Percentiles rank a stretch among this genome's conserved stretches.
Evolutionary conservation across 2,329 filamentous ascomycete species (phyloP).

Genomic region (Phoma sp.): DNA sequence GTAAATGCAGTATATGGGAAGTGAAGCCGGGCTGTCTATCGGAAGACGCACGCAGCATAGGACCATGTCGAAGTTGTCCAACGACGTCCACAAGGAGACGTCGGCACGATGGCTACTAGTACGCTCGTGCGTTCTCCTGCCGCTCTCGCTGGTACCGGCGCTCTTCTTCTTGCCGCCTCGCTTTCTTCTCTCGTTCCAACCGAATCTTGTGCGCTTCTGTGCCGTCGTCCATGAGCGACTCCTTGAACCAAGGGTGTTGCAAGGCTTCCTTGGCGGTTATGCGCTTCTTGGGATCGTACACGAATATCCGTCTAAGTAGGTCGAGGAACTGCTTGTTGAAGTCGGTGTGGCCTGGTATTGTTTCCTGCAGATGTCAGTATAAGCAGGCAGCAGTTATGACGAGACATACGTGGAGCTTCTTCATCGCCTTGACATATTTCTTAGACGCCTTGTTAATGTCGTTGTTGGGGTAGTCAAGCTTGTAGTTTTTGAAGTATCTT

Average conservation of each 20-base stretch:
- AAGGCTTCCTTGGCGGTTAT: conserved; percentile 71
- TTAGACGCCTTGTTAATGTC: conserved; percentile 69
- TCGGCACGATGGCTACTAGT: conserved; percentile 18
- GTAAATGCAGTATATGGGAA: conserved; percentile 51
- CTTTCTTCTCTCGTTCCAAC: conserved; percentile 51
- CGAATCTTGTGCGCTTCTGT: conserved; percentile 69
- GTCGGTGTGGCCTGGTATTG: conserved; percentile 64
- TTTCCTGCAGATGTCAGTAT: conserved; percentile 57
- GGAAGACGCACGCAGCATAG: conserved; percentile 14
- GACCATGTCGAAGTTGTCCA: conserved; percentile 16
- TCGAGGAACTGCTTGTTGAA: conserved; percentile 72
- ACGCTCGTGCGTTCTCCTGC: conserved; percentile 18
- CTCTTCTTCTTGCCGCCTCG: conserved; percentile 42
- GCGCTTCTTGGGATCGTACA: conserved; percentile 70
- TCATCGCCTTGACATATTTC: conserved; percentile 75
- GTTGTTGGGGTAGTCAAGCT: conserved; percentile 68
- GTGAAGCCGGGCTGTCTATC: conserved; percentile 22
- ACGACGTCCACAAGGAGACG: conserved; percentile 17
- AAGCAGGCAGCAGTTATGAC: too few species aligned
- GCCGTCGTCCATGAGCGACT: conserved; percentile 69
- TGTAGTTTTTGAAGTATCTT: conserved; percentile 64
- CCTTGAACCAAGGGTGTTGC: conserved; percentile 72
- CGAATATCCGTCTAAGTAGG: conserved; percentile 68
- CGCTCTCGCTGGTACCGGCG: conserved; percentile 36
- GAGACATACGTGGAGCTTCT: conserved; percentile 62